Evolutionary conservation across 2,329 filamentous ascomycete species (phyloP).

Genomic region (Leptographium galeiforme): DNA sequence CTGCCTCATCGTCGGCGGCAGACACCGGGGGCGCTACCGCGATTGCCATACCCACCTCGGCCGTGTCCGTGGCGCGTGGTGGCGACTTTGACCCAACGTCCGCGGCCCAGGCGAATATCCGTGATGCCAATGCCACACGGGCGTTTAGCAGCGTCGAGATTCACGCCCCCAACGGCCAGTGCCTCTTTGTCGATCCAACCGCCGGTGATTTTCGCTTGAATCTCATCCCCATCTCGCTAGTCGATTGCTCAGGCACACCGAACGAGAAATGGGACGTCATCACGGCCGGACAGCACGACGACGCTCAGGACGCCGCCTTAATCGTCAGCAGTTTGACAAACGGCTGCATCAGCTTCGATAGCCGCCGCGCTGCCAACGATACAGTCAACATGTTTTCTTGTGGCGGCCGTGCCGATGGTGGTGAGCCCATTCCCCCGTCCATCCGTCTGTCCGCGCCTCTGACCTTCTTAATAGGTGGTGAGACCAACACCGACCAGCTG

Average conservation of each 20-base stretch:
- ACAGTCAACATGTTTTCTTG: conserved; percentile 38
- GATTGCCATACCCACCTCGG: conserved; percentile 25
- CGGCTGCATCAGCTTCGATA: conserved; percentile 38
- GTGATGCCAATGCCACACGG: conserved; percentile 32
- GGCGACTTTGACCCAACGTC: conserved; percentile 34
- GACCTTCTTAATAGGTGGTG: conserved; percentile 21
- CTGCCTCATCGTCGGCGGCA: background rate
- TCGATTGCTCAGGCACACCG: conserved; percentile 27
- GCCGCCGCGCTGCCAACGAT: conserved; percentile 27
- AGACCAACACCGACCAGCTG: conserved; percentile 34
- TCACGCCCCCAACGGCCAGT: conserved; percentile 32
- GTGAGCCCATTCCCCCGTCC: conserved; percentile 15
- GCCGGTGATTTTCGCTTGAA: conserved; percentile 42
- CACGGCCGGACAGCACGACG: conserved; percentile 34
- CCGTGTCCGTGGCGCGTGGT: conserved; percentile 36
- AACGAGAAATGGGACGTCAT: conserved; percentile 39
- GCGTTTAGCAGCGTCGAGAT: conserved; percentile 31
- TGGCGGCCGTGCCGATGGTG: conserved; percentile 35
- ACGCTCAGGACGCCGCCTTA: conserved; percentile 26
- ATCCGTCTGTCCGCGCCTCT: background rate
- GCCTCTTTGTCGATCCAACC: conserved; percentile 36
- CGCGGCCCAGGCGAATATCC: conserved; percentile 32
- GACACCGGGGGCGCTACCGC: conserved; percentile 5
- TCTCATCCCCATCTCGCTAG: conserved; percentile 33
- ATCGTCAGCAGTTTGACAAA: conserved; percentile 36